phyloP scores from a whole-genome alignment of 768 basidiomycete species.

The Tephrocybe sp. region DNA sequence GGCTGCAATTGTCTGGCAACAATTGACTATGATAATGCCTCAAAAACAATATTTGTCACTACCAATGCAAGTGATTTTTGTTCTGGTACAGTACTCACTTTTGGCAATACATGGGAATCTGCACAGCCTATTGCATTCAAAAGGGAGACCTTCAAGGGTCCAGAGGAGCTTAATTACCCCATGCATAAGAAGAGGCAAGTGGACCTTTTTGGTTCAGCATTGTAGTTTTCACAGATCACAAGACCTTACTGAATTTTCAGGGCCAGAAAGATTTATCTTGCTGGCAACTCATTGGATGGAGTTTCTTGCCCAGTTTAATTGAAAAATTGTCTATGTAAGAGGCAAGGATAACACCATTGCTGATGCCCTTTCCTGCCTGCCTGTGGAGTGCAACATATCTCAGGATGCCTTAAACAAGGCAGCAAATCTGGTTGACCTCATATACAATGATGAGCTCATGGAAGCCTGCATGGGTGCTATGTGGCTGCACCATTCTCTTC shows the following conservation, averaged over 20 bases:
- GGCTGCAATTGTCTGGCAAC: conserved; percentile 20
- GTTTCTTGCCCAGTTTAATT: conserved; percentile 33
- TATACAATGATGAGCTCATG: too few species aligned
- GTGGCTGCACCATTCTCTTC: too few species aligned
- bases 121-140: conserved; percentile 5
- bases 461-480: too few species aligned
- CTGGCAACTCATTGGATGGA: conserved; percentile 10
- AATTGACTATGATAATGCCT: conserved; percentile 27
- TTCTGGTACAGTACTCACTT: conserved; percentile 17
- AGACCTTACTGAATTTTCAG: too few species aligned
- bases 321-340: conserved; percentile 29
- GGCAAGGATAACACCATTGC: conserved; percentile 34
- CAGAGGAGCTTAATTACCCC: conserved; percentile 7
- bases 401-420: too few species aligned
- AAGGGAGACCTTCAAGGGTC: conserved; percentile 1
- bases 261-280: too few species aligned
- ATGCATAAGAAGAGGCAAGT: conserved; percentile 25
- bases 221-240: too few species aligned
- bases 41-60: conserved; percentile 29
- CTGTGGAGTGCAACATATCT: neutral
- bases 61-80: conserved; percentile 21
- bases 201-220: too few species aligned
- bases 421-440: too few species aligned
- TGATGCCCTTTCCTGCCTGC: conserved; percentile 31
- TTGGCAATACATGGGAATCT: conserved; percentile 2